phyloP scores from a whole-genome alignment of 768 basidiomycete genomes.

The Hygrocybe coccinea region DNA sequence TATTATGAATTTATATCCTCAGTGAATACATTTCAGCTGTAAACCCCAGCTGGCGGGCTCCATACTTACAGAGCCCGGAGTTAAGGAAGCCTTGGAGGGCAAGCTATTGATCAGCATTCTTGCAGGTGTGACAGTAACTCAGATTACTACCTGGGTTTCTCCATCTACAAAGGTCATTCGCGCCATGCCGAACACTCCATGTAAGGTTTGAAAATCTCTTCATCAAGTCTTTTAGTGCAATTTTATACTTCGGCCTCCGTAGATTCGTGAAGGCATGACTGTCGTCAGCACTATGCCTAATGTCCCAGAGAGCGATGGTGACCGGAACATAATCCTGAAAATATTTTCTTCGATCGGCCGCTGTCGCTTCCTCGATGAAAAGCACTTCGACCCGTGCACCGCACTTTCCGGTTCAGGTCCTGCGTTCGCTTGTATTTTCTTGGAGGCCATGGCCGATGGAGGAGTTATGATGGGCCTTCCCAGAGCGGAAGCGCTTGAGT shows the following conservation, averaged over 20 bases:
- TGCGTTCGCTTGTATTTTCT: conserved; percentile 92
- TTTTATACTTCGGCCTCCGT: neutral
- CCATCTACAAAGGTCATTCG: conserved; percentile 82
- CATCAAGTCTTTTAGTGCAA: neutral
- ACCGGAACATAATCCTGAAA: conserved; percentile 72
- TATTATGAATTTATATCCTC: neutral
- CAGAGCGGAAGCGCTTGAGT: conserved; percentile 84
- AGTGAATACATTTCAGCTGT: conserved; percentile 50
- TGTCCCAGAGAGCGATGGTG: conserved; percentile 48
- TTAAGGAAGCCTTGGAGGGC: conserved; percentile 76
- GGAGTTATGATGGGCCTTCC: conserved; percentile 99
- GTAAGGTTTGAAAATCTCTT: conserved; percentile 42
- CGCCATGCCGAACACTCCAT: conserved; percentile 98
- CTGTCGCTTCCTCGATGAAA: conserved; percentile 94
- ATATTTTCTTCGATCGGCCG: conserved; percentile 97
- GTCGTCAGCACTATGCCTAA: conserved; percentile 72
- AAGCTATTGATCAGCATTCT: conserved; percentile 96
- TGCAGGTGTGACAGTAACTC: conserved; percentile 89
- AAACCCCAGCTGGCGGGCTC: conserved; percentile 83
- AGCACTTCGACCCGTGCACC: conserved; percentile 97
- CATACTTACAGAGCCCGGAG: conserved; percentile 70
- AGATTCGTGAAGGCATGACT: conserved; percentile 99
- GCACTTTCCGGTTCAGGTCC: conserved; percentile 95
- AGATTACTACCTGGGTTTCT: conserved; percentile 70
- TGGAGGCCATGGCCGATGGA: conserved; percentile 98